Evolutionary conservation across 2,329 filamentous ascomycete genomes (phyloP).

Genomic region (Beauveria sp.): DNA sequence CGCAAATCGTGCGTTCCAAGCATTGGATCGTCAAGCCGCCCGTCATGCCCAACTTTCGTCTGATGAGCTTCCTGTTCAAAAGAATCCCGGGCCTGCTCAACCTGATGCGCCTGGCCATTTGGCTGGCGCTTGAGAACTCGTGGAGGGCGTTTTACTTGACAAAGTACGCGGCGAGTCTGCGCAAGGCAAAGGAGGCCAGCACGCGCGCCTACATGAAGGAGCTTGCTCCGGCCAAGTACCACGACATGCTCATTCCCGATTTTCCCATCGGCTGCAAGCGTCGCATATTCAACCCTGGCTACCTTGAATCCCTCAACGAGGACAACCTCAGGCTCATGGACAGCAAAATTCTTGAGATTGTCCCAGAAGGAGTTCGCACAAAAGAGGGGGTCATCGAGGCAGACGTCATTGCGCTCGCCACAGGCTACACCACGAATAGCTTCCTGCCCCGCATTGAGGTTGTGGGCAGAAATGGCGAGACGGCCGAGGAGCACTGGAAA

Average conservation of each 20-base stretch:
- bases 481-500: constrained; percentile 48
- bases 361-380: constrained; percentile 31
- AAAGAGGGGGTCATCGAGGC: constrained; percentile 37
- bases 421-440: constrained; percentile 49
- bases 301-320: constrained; percentile 44
- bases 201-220: constrained; percentile 35
- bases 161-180: constrained; percentile 26
- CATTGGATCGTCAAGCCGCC: constrained; percentile 35
- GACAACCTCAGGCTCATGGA: constrained; percentile 40
- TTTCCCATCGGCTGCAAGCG: constrained; percentile 58
- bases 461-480: constrained; percentile 40
- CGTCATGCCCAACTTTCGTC: constrained; percentile 15
- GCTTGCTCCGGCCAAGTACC: constrained; percentile 50
- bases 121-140: constrained; percentile 26
- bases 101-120: constrained; percentile 37
- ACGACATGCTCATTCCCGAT: constrained; percentile 53
- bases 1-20: constrained; percentile 34
- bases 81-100: constrained; percentile 37
- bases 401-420: constrained; percentile 55
- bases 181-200: constrained; percentile 28
- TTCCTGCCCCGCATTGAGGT: constrained; percentile 48
- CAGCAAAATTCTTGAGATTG: constrained; percentile 39
- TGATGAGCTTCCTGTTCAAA: constrained; percentile 29
- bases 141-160: constrained; percentile 31
- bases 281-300: constrained; percentile 51